These are phyloP conservation scores for Kandelia obovata DNA, from an alignment of 345 rosid genomes.

Conservation along the genomic window DNA sequence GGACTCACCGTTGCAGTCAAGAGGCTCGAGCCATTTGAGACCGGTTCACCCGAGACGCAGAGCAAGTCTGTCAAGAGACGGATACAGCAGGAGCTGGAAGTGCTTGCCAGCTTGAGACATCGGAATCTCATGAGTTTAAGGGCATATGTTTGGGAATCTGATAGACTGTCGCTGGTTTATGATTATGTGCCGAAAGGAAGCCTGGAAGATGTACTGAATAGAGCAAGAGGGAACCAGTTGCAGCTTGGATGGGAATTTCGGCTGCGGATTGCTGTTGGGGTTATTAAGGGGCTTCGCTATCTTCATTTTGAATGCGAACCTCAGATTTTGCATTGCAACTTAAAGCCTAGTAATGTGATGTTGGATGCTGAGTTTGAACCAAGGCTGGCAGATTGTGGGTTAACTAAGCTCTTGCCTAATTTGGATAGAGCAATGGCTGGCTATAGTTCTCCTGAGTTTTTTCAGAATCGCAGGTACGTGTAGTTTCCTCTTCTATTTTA, in stretches of 20 bases:
- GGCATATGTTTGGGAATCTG: conserved; percentile 74
- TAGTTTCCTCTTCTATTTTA: neutral
- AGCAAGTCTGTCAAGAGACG: conserved; percentile 63
- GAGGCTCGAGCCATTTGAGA: conserved; percentile 60
- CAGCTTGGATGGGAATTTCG: conserved; percentile 81
- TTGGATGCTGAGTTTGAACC: conserved; percentile 92
- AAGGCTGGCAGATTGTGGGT: conserved; percentile 71
- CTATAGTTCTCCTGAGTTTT: conserved; percentile 76
- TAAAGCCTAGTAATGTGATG: conserved; percentile 89
- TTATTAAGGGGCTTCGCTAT: conserved; percentile 82
- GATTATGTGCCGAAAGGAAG: conserved; percentile 79
- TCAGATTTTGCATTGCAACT: conserved; percentile 69
- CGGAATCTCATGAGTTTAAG: conserved; percentile 84
- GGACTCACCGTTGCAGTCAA: conserved; percentile 71
- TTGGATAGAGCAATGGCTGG: conserved; percentile 41
- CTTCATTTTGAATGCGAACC: conserved; percentile 64
- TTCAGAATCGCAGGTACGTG: conserved; percentile 66
- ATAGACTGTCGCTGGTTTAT: conserved; percentile 70
- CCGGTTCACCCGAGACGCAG: conserved; percentile 44
- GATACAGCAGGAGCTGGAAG: conserved; percentile 76
- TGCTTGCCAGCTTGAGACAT: conserved; percentile 73
- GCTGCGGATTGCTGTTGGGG: conserved; percentile 82
- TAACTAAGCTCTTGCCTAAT: conserved; percentile 62
- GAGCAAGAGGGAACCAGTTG: conserved; percentile 57
- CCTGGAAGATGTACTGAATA: conserved; percentile 75